Evolutionary conservation across 208 protist species (phyloP), one percentile per base, ranked within the genome.

Genomic region (Leishmania major): DNA sequence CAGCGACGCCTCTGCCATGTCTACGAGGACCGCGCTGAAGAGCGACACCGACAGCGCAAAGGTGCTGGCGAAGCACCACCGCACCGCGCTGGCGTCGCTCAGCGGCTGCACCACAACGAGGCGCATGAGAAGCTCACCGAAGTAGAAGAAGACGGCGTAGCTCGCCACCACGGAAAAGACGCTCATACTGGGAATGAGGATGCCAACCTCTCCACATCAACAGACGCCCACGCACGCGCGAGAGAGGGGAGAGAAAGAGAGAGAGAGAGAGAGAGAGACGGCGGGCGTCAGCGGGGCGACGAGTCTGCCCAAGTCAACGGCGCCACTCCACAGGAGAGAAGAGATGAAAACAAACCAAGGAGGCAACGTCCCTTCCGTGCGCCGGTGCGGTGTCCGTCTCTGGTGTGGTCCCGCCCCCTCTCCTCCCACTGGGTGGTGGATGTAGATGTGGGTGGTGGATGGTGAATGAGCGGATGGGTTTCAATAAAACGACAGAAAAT

Each of bases 1-100:
- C 31, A 78, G 51, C 55, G 75, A 82, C 7, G 75, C 57, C 35
- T 76, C 71, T 10, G 73, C 85, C 73, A 85, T 85, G 78, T 83
- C 81, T 60, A 80, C 84, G 37, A 81, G 37, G n/a, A 81, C 77
- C 4, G 84, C 81, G 49, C 43, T 79, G 67, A 88, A 85, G 49
- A 85, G 81, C 17, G 78, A 78, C n/a, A 85, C 11, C 11, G 81
- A 85, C 25, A 85, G 53, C 25, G 85, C 70, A 62, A 88, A 82
- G 59, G 76, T 83, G 67, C 78, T 85, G 45, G 81, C 81, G 60
- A 88, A 88, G 78, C 74, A 80, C 66, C 77, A 84, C 17, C 78
- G 81, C 83, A 74, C 75, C 13, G 80, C 66, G 28, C 66, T 78
- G 66, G 73, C 62, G 25, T 83, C 70, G 8, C 71, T 70, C 2